Percentiles rank a stretch among this genome's conserved stretches.
Conservation (phyloP, 164 flowering plant genomes). For the Taxillus chinensis region DNA sequence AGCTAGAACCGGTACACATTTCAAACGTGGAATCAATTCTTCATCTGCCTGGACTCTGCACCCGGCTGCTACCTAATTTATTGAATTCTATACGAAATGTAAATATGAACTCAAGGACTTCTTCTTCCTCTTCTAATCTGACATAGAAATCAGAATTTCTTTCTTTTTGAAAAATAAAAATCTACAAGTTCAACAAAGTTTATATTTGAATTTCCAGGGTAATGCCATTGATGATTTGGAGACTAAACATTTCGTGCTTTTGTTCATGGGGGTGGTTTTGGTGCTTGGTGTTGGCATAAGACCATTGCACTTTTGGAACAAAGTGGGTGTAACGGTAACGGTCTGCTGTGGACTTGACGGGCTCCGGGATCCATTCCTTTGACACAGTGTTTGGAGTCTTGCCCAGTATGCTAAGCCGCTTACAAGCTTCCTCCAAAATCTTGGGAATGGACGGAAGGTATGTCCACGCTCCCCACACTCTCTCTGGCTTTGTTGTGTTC, state of each 20-base stretch:
- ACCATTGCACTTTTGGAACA: background rate
- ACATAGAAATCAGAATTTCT: no score
- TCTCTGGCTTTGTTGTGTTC: background rate
- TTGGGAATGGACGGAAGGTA: background rate
- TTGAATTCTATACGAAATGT: no score
- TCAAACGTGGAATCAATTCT: no score
- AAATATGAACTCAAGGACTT: no score
- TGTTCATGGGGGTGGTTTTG: conserved; percentile 2
- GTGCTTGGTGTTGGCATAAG: conserved; percentile 2
- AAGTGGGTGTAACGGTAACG: background rate
- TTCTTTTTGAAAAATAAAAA: background rate
- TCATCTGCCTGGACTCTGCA: no score
- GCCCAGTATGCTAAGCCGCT: conserved; percentile 1
- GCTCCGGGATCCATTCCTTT: conserved; percentile 1
- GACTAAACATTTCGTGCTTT: conserved; percentile 2
- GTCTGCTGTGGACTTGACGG: background rate
- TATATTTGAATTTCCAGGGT: background rate
- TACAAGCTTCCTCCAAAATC: background rate
- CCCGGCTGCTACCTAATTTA: no score
- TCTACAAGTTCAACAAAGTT: background rate
- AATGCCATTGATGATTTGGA: background rate
- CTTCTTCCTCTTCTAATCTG: no score
- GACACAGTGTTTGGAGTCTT: background rate
- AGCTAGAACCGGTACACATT: no score
- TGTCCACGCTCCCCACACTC: no score